phyloP scores from a whole-genome alignment of 495 filamentous ascomycete species.

The Penicillium paxilli region DNA sequence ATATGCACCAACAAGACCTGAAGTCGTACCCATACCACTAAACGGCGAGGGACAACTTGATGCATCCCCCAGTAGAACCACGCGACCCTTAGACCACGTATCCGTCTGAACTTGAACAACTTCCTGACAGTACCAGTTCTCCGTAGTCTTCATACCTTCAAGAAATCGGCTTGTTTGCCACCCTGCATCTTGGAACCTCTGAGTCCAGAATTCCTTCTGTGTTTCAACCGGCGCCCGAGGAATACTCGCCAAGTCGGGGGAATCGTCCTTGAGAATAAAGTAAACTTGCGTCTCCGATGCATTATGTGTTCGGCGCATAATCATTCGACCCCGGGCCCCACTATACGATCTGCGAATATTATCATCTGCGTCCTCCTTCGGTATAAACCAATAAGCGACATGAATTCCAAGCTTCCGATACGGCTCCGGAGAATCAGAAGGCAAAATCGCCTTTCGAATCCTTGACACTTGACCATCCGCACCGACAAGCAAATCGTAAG shows the following conservation, averaged over 20 bases:
- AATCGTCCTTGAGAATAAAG: slow-evolving; percentile 20
- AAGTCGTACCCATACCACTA: slow-evolving; percentile 51
- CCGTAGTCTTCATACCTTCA: slow-evolving; percentile 36
- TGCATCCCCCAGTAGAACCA: slow-evolving; percentile 57
- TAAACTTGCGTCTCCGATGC: slow-evolving; percentile 21
- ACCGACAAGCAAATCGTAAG: slow-evolving; percentile 50
- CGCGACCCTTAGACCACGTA: slow-evolving; percentile 46
- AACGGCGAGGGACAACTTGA: slow-evolving; percentile 50
- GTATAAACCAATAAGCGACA: slow-evolving; percentile 46
- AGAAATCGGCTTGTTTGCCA: slow-evolving; percentile 46
- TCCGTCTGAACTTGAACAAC: slow-evolving; percentile 41
- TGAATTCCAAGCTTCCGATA: slow-evolving; percentile 27
- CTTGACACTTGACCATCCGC: slow-evolving; percentile 51
- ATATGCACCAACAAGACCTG: slow-evolving; percentile 50
- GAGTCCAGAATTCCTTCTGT: slow-evolving; percentile 28
- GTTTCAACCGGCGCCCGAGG: slow-evolving; percentile 14
- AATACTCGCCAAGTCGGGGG: slow-evolving; percentile 15
- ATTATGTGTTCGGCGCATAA: slow-evolving; percentile 26
- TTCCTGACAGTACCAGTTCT: slow-evolving; percentile 52
- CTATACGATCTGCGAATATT: slow-evolving; percentile 19
- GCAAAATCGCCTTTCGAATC: slow-evolving; percentile 35
- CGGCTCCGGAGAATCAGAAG: slow-evolving; percentile 18
- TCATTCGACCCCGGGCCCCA: slow-evolving; percentile 22
- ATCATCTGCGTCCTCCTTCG: slow-evolving; percentile 30
- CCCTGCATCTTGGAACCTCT: slow-evolving; percentile 40